Percentiles rank a stretch among this genome's conserved stretches.
These are phyloP conservation scores for Mucuna pruriens DNA, from an alignment of 306 rosid species.

Conservation along the genomic window DNA sequence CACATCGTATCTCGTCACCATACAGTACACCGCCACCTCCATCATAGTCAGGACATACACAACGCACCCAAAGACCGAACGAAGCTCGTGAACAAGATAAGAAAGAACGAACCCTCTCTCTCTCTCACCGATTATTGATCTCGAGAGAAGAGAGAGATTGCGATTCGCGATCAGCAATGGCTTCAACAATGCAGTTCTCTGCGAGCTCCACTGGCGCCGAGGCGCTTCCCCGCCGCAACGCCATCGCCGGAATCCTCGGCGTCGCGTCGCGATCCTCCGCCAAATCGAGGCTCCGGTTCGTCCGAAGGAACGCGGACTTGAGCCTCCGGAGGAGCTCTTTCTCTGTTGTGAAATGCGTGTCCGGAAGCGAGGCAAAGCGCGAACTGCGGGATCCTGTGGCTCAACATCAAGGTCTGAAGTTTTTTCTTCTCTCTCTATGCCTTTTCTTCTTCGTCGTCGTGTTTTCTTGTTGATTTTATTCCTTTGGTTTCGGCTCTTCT, in stretches of 20 bases:
- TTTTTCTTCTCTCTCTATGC: not conserved
- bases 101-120: not conserved
- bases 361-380: slow-evolving; percentile 56
- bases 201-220: slow-evolving; percentile 41
- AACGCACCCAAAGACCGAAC: not conserved
- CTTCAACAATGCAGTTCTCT: slow-evolving; percentile 69
- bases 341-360: slow-evolving; percentile 57
- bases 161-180: slow-evolving; percentile 42
- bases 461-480: not conserved
- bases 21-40: not conserved
- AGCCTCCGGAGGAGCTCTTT: slow-evolving; percentile 34
- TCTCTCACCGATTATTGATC: slow-evolving; percentile 10
- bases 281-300: slow-evolving; percentile 51
- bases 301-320: slow-evolving; percentile 38
- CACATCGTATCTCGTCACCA: not conserved
- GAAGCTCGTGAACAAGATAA: slow-evolving; percentile 32
- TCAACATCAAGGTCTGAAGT: slow-evolving; percentile 58
- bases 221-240: slow-evolving; percentile 48
- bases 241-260: slow-evolving; percentile 50
- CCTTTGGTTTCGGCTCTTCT: slow-evolving; percentile 2
- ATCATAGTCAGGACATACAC: not conserved
- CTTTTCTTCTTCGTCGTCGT: not conserved
- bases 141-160: slow-evolving; percentile 22
- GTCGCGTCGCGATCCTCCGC: slow-evolving; percentile 44
- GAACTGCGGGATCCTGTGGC: slow-evolving; percentile 52